Conservation (phyloP, 306 rosid genomes). For the Sphenostylis stenocarpa region DNA sequence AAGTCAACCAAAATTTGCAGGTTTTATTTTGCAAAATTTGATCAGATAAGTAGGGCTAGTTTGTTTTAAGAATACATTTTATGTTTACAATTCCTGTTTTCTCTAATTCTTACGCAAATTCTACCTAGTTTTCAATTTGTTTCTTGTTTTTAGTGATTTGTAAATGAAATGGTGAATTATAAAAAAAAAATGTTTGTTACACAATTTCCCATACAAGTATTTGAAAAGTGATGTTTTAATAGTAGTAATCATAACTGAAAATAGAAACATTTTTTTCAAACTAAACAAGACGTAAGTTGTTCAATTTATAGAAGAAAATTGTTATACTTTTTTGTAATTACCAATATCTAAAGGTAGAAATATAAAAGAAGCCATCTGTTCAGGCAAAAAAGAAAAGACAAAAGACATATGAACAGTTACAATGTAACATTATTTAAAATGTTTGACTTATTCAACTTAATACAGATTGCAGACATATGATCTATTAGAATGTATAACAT, state of each 20-base stretch:
- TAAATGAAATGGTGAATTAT: background rate
- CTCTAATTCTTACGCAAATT: background rate
- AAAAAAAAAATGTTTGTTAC: background rate
- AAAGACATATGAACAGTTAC: background rate
- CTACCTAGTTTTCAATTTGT: background rate
- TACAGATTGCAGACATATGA: background rate
- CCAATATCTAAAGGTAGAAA: background rate
- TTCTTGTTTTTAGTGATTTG: background rate
- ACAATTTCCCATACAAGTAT: background rate
- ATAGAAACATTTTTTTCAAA: background rate
- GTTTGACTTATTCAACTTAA: background rate
- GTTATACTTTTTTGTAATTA: background rate
- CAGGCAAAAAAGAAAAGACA: background rate
- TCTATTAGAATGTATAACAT: background rate
- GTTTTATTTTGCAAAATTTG: slow-evolving; percentile 15
- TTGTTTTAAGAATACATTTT: background rate
- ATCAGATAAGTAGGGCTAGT: background rate
- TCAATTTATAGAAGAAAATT: slow-evolving; percentile 14
- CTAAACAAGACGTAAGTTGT: background rate
- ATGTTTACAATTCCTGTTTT: background rate
- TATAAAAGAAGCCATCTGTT: slow-evolving; percentile 3
- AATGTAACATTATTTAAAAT: background rate
- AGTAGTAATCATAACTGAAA: background rate
- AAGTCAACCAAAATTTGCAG: slow-evolving; percentile 25
- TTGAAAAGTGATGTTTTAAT: background rate